Conservation (phyloP, 2,329 filamentous ascomycete genomes). For the Xylaria sp. region DNA sequence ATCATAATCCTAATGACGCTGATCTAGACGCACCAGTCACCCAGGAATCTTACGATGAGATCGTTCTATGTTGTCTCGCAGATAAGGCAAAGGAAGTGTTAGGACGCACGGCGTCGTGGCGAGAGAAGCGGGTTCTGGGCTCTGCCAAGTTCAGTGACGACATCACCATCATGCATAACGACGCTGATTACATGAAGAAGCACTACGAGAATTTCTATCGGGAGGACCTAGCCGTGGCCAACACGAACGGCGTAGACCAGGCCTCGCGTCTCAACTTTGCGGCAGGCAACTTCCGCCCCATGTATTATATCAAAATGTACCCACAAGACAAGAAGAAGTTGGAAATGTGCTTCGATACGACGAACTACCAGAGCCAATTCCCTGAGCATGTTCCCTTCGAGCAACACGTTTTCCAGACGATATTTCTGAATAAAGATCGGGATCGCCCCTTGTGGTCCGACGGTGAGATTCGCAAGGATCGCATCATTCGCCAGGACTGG, state of each 20-base stretch:
- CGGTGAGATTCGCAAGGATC: slow-evolving; percentile 57
- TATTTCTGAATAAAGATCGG: slow-evolving; percentile 63
- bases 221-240: slow-evolving; percentile 48
- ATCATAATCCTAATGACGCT: slow-evolving; percentile 41
- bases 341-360: slow-evolving; percentile 61
- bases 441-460: slow-evolving; percentile 60
- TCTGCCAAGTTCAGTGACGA: slow-evolving; percentile 73
- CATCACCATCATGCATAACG: slow-evolving; percentile 72
- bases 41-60: slow-evolving; percentile 67
- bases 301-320: slow-evolving; percentile 64
- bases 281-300: slow-evolving; percentile 52
- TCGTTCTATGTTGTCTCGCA: slow-evolving; percentile 69
- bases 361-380: slow-evolving; percentile 65
- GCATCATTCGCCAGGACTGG: slow-evolving; percentile 64
- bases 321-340: slow-evolving; percentile 57
- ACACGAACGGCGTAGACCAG: slow-evolving; percentile 45
- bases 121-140: slow-evolving; percentile 72
- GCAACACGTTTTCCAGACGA: slow-evolving; percentile 51
- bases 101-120: slow-evolving; percentile 60
- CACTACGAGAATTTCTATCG: slow-evolving; percentile 70
- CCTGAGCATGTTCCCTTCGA: slow-evolving; percentile 53
- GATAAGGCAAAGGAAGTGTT: slow-evolving; percentile 69
- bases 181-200: slow-evolving; percentile 67
- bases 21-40: slow-evolving; percentile 46
- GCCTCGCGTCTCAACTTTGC: slow-evolving; percentile 48